phyloP scores from a whole-genome alignment of 176 grass and related monocot species.

The Ensete glaucum region DNA sequence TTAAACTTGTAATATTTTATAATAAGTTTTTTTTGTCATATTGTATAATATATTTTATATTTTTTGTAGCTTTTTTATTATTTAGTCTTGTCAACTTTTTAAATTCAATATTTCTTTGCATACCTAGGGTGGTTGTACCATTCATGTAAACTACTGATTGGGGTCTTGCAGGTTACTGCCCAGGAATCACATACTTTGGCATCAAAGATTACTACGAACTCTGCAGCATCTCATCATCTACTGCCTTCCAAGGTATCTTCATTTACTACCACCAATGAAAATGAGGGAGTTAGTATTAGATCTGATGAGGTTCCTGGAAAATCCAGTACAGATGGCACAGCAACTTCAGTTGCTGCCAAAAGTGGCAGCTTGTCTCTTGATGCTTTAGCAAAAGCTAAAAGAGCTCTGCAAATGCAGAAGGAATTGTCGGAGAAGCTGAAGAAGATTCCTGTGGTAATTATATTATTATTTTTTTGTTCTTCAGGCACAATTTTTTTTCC shows the following conservation, averaged over 20 bases:
- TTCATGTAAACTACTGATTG: slow-evolving; percentile 22
- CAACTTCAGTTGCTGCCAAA: slow-evolving; percentile 57
- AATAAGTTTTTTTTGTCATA: too few relatives aligned
- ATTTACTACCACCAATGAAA: slow-evolving; percentile 91
- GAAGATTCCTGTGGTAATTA: slow-evolving; percentile 60
- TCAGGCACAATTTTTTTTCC: slow-evolving; percentile 17
- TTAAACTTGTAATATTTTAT: too few relatives aligned
- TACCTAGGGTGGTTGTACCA: background rate
- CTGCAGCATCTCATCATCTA: slow-evolving; percentile 33
- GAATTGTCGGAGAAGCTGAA: slow-evolving; percentile 82
- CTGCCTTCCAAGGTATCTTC: slow-evolving; percentile 85
- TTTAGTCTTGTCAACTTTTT: background rate
- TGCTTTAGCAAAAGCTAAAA: slow-evolving; percentile 99
- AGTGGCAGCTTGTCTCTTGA: slow-evolving; percentile 82
- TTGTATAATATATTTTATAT: too few relatives aligned
- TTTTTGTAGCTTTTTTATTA: too few relatives aligned
- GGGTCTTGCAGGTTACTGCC: slow-evolving; percentile 36
- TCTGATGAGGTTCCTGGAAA: slow-evolving; percentile 99
- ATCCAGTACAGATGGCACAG: slow-evolving; percentile 98
- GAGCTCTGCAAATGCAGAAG: slow-evolving; percentile 90
- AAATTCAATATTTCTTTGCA: background rate
- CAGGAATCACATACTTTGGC: slow-evolving; percentile 43
- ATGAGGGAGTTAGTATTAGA: slow-evolving; percentile 99
- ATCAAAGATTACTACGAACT: slow-evolving; percentile 33
- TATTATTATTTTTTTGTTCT: background rate